Evolutionary conservation across 2,329 filamentous ascomycete species (phyloP).

Genomic region (Fusarium secorum): DNA sequence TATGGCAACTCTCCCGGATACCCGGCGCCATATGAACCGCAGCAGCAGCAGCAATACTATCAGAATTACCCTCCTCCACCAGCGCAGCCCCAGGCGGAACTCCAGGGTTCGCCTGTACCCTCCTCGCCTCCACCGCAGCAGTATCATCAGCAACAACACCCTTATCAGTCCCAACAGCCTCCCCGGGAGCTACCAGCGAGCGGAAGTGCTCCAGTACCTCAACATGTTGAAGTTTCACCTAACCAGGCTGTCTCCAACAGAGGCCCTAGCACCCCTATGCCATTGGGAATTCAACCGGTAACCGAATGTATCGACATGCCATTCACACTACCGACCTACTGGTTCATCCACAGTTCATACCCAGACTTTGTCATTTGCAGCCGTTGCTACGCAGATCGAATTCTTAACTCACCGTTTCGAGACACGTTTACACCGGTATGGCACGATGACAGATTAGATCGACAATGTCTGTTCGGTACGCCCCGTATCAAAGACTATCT

Average conservation of each 20-base stretch:
- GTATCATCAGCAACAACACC: background rate
- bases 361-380: background rate
- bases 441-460: background rate
- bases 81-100: background rate
- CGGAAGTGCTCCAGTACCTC: rapidly evolving
- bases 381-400: background rate
- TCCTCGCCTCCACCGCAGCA: background rate
- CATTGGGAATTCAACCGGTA: background rate
- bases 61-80: background rate
- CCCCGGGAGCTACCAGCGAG: rapidly evolving
- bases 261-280: background rate
- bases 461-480: background rate
- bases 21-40: background rate
- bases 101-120: background rate
- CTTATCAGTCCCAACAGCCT: background rate
- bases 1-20: background rate
- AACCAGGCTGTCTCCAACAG: rapidly evolving
- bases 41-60: background rate
- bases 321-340: background rate
- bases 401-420: background rate
- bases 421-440: background rate
- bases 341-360: background rate
- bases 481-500: background rate
- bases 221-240: rapidly evolving
- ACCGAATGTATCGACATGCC: background rate